Evolutionary conservation across 2,329 filamentous ascomycete species (phyloP).

Genomic region (Fusarium sulawesiense): DNA sequence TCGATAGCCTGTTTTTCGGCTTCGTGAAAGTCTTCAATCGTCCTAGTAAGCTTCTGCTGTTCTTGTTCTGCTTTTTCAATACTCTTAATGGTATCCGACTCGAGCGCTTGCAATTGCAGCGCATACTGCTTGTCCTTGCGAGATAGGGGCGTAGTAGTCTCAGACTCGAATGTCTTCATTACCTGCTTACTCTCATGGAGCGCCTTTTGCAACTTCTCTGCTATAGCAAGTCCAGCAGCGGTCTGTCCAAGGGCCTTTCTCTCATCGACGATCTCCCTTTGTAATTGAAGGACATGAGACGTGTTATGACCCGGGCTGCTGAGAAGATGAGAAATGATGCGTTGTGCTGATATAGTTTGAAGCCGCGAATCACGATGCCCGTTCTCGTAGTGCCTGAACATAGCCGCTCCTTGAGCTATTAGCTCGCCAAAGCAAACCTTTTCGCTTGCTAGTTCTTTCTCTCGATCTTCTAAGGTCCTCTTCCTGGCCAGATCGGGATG

Average conservation of each 20-base stretch:
- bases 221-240: neutral
- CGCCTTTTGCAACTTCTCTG: neutral
- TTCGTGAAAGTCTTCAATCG: neutral
- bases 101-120: neutral
- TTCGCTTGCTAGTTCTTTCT: neutral
- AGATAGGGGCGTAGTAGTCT: neutral
- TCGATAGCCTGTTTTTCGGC: neutral
- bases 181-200: neutral
- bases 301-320: neutral
- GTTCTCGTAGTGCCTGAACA: slow-evolving; percentile 4
- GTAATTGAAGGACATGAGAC: neutral
- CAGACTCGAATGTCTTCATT: neutral
- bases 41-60: neutral
- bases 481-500: neutral
- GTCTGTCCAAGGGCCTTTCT: slow-evolving; percentile 1
- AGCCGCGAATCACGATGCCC: neutral
- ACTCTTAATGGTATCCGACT: neutral
- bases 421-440: slow-evolving; percentile 4
- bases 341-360: neutral
- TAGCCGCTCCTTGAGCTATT: neutral
- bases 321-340: neutral
- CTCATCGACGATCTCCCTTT: slow-evolving; percentile 10
- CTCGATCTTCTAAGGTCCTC: neutral
- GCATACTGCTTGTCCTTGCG: neutral
- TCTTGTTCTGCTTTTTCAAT: neutral